Base-by-base conservation (phyloP, 257 asterid genomes). In the Solanum okadae region DNA sequence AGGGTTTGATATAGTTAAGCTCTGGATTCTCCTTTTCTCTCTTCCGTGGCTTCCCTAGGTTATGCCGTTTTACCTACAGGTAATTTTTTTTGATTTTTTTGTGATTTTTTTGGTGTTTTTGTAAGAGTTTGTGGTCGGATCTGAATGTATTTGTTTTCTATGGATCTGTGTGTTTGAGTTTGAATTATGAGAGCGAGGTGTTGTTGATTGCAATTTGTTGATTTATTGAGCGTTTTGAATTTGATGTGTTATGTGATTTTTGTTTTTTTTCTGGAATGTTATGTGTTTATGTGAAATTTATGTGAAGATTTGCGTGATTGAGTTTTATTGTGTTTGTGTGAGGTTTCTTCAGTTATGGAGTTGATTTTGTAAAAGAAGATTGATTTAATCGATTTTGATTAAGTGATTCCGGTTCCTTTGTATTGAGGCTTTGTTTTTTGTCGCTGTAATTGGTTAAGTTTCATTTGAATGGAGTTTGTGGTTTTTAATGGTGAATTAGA, bases 1-100 rank as follows among this genome's bases (percentile, higher is more conserved):
- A 81, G 86, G 42, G 86, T 46, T 81, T 49, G 42, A 10, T 81
- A 46, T 10, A 25, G 61, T 81, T 82, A 82, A 52, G 71, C 86
- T 82, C 86, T 82, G 86, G 86, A 82, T 82, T 82, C 40, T 49
- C 61, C 16, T 31, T 81, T 81, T 81, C 29, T 81, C 18, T 29
- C 86, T 46, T 81, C 86, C 70, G 86, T 81, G 86, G 86, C 86
- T 82, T 82, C 86, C 70, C 68, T 82, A 82, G 86, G 86, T 82
- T 49, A 82, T 82, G 86, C 86, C 71, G 44, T 82, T 82, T 10
- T 42, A 31, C 44, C 86, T 5, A 16, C 86, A 82, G 86, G 86
- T 82, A 31, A 49, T 29, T 10, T 16, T 52, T 18, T 16, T 49
- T 12, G 1, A 0, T 75, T 75, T 75, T 72, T 33, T 33, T 33